A percentile compares a stretch with the other conserved stretches of the same genome.
Conservation (phyloP, 371 early-diverging fungal genomes). For the Rhizopus sp. region DNA sequence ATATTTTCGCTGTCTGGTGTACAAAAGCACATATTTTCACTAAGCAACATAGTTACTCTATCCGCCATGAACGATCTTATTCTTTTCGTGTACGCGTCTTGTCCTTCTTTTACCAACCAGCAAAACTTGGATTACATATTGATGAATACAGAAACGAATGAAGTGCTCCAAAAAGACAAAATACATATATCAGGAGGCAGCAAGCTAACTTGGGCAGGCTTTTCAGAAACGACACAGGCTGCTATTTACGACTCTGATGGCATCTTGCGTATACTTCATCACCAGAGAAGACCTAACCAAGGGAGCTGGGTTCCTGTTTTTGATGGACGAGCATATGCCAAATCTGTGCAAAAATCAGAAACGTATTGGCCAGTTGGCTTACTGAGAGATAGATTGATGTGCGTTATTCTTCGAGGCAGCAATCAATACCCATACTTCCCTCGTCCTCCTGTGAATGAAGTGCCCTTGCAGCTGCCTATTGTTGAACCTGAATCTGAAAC, state of each 20-base stretch:
- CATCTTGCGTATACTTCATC: conserved; percentile 61
- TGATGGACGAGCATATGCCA: conserved; percentile 50
- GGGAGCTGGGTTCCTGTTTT: conserved; percentile 78
- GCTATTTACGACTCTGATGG: conserved; percentile 71
- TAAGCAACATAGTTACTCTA: conserved; percentile 71
- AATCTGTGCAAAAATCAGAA: conserved; percentile 31
- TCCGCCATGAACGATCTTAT: conserved; percentile 52
- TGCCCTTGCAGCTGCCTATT: conserved; percentile 75
- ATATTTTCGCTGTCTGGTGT: conserved; percentile 78
- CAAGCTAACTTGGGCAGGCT: conserved; percentile 81
- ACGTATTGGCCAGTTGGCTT: conserved; percentile 83
- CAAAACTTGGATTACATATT: conserved; percentile 72
- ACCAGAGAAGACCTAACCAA: conserved; percentile 60
- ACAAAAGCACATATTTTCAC: conserved; percentile 67
- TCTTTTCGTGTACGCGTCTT: conserved; percentile 30
- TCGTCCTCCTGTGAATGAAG: conserved; percentile 71
- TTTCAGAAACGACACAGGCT: conserved; percentile 76
- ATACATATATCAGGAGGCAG: conserved; percentile 69
- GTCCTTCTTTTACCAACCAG: conserved; percentile 39
- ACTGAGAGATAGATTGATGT: conserved; percentile 60
- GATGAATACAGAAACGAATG: conserved; percentile 61
- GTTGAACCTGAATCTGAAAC: conserved; percentile 29
- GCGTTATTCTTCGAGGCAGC: conserved; percentile 60
- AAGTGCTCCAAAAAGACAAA: conserved; percentile 58
- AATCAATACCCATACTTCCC: conserved; percentile 73